A percentile compares a stretch with the other conserved stretches of the same genome.
phyloP scores from a whole-genome alignment of 139 green algal genomes.

The Deuterostichococcus epilithicus region DNA sequence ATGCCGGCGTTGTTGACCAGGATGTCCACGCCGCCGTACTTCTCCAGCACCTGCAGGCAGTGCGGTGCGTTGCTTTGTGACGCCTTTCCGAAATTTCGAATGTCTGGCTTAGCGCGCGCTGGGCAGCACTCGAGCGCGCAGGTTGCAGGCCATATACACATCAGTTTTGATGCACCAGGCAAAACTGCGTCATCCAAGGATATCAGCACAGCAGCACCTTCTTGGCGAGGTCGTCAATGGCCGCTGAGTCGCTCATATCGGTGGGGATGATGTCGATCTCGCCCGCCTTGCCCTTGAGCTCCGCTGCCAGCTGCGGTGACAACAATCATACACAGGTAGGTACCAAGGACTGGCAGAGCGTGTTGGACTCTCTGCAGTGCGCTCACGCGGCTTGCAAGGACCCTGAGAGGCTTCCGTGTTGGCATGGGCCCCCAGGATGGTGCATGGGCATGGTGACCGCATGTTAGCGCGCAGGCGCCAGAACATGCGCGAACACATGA shows the following conservation, averaged over 20 bases:
- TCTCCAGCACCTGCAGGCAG: no score
- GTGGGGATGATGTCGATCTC: constrained; percentile 8
- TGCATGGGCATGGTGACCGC: no score
- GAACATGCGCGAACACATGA: no score
- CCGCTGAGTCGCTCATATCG: constrained; percentile 17
- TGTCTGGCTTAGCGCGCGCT: background rate
- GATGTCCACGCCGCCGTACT: background rate
- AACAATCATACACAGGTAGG: no score
- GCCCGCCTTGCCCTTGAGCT: background rate
- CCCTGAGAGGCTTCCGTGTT: no score
- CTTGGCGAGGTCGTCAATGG: constrained; percentile 29
- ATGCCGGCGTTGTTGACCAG: background rate
- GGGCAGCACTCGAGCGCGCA: no score
- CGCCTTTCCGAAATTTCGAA: constrained; percentile 4
- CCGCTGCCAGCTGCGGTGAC: background rate
- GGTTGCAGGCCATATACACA: no score
- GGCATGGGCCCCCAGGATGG: no score
- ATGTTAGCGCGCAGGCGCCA: no score
- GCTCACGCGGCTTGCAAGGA: no score
- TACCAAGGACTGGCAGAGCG: constrained; percentile 5
- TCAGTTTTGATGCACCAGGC: constrained; percentile 21
- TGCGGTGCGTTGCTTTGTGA: no score
- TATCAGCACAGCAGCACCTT: constrained; percentile 20
- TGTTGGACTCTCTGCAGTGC: constrained; percentile 10
- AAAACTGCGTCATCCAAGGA: constrained; percentile 44